Conservation (phyloP, 805 yeast genomes). For the Myxozyma monticola region DNA sequence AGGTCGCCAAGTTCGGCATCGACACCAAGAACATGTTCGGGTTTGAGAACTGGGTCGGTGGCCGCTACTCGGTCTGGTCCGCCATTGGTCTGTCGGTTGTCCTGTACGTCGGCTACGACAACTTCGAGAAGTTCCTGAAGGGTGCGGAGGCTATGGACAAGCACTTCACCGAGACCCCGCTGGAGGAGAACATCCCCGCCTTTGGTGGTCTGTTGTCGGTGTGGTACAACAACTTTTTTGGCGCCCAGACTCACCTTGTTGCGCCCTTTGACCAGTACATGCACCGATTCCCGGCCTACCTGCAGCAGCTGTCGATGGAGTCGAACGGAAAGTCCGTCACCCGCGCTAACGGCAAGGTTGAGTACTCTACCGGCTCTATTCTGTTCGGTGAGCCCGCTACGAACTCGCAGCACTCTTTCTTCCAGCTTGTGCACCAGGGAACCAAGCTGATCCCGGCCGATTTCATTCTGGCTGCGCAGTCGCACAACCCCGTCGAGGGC, state of each 20-base stretch:
- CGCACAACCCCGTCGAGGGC: conserved; percentile 94
- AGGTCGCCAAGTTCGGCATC: conserved; percentile 93
- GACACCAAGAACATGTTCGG: conserved; percentile 98
- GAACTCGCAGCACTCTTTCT: conserved; percentile 98
- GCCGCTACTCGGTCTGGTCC: conserved; percentile 99
- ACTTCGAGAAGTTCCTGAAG: conserved; percentile 85
- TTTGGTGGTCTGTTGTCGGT: conserved; percentile 91
- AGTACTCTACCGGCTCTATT: conserved; percentile 94
- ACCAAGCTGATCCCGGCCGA: conserved; percentile 96
- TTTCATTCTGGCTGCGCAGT: conserved; percentile 93
- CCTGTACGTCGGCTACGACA: conserved; percentile 90
- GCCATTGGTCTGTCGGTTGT: conserved; percentile 97
- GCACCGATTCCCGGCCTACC: conserved; percentile 98
- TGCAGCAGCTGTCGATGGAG: conserved; percentile 98
- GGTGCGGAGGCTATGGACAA: conserved; percentile 98
- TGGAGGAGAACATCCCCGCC: conserved; percentile 88
- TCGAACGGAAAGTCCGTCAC: conserved; percentile 98
- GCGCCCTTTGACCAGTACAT: conserved; percentile 99
- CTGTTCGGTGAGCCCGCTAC: conserved; percentile 99
- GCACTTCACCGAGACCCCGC: conserved; percentile 81
- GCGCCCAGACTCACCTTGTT: conserved; percentile 97
- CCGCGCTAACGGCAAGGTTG: conserved; percentile 85
- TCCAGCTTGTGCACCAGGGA: conserved; percentile 99
- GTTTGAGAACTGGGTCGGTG: conserved; percentile 98
- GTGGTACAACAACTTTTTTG: conserved; percentile 98